Evolutionary conservation across 371 early-diverging fungal species (phyloP), one percentile per base, ranked within the genome.

Genomic region (Rhizomucor miehei): DNA sequence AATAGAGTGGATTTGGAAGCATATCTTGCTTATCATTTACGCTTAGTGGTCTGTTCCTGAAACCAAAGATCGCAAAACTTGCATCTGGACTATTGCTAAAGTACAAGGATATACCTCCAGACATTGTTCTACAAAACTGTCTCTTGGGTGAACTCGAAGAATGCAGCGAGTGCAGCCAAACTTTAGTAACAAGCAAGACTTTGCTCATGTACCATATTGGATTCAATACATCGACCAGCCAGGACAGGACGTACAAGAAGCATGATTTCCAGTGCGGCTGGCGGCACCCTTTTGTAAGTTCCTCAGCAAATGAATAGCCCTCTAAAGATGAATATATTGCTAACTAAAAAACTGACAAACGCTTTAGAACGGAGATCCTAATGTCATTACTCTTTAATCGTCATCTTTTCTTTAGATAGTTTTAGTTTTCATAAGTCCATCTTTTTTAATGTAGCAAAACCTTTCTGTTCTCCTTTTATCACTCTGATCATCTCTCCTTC

Each of bases 241-340:
- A 66, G 10, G 79, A 79, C 39, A 67, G 82, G 29, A 40, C 55
- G n/a, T 85, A 85, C 57, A 68, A 74, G 51, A 75, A 76, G 56
- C 65, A 78, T 47, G 78, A 81, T 50, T 85, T 80, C 53, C 85
- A 85, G 49, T 85, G 85, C 56, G 83, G 83, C 6, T 85, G 85
- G 85, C 71, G 85, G 46, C 82, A 85, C 40, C 82, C 81, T 53
- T 84, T 84, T 66, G 82, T 80, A 80, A 81, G 82, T 76, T 2
- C 41, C 8, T 3, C 8, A n/a, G n/a, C n/a, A n/a, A n/a, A n/a
- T n/a, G n/a, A n/a, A n/a, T n/a, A n/a, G n/a, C n/a, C n/a, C n/a
- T n/a, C n/a, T n/a, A n/a, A n/a, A n/a, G n/a, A n/a, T n/a, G n/a
- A n/a, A n/a, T n/a, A n/a, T n/a, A n/a, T n/a, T n/a, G n/a, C n/a